Percentiles rank a stretch among this genome's conserved stretches.
Evolutionary conservation across 352 stramenopile species (phyloP).

Genomic region (Peronospora tabacina): DNA sequence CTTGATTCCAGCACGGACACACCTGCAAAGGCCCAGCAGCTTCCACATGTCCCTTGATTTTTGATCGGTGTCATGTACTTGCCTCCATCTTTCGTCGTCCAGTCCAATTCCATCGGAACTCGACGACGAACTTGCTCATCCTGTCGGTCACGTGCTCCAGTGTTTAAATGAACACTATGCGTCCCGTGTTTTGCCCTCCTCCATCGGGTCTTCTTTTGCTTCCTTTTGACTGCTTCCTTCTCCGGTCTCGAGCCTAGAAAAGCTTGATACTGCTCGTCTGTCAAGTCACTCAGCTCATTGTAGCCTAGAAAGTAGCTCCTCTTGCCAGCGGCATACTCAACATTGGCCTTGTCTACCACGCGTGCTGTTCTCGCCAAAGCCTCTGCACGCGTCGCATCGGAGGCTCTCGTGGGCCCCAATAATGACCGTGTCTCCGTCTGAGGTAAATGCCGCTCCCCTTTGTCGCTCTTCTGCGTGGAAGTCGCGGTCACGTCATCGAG

Average conservation of each 20-base stretch:
- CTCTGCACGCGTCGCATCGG: constrained; percentile 31
- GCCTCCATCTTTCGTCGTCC: constrained; percentile 55
- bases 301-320: constrained; percentile 49
- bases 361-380: constrained; percentile 37
- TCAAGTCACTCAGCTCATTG: constrained; percentile 66
- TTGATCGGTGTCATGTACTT: constrained; percentile 88
- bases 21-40: constrained; percentile 88
- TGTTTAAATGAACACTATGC: neutral
- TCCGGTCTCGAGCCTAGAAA: constrained; percentile 51
- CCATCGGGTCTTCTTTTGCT: constrained; percentile 13
- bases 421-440: constrained; percentile 16
- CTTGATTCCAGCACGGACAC: constrained; percentile 66
- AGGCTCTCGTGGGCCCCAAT: constrained; percentile 41
- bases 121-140: constrained; percentile 11
- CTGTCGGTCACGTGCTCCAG: constrained; percentile 6
- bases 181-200: constrained; percentile 7
- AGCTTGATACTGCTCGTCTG: constrained; percentile 47
- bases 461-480: constrained; percentile 8
- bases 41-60: constrained; percentile 89
- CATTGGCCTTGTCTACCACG: constrained; percentile 45
- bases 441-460: constrained; percentile 26
- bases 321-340: constrained; percentile 28
- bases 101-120: constrained; percentile 54
- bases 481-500: constrained; percentile 2
- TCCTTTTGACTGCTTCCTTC: constrained; percentile 10